Percentiles rank a stretch among this genome's conserved stretches.
These are phyloP conservation scores for Taiozyma sp. DNA, from an alignment of 1,139 yeast species.

Conservation along the genomic window DNA sequence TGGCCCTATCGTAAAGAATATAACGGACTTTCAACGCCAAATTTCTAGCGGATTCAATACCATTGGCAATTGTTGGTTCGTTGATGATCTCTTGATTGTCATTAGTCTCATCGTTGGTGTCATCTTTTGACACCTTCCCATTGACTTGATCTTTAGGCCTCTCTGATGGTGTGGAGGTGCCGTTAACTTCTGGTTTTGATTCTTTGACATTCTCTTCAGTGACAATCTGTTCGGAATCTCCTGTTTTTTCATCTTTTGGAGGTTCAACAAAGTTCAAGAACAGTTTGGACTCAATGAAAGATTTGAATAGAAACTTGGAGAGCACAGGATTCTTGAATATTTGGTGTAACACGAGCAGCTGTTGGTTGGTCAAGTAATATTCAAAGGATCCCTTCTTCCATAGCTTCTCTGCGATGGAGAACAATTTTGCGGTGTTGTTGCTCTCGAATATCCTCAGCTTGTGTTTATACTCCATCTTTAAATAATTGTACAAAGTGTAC, in stretches of 20 bases:
- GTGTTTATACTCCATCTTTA: neutral
- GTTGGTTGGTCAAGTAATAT: slow-evolving; percentile 58
- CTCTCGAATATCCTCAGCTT: slow-evolving; percentile 15
- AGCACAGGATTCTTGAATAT: slow-evolving; percentile 30
- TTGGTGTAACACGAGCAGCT: slow-evolving; percentile 46
- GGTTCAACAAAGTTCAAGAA: slow-evolving; percentile 13
- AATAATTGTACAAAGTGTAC: neutral
- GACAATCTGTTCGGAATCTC: neutral
- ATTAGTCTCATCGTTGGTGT: slow-evolving; percentile 11
- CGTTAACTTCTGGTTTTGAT: neutral
- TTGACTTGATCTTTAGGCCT: neutral
- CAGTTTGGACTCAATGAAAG: slow-evolving; percentile 14
- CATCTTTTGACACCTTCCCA: neutral
- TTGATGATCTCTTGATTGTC: slow-evolving; percentile 25
- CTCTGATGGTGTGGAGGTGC: neutral
- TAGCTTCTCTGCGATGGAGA: slow-evolving; percentile 36
- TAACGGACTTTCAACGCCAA: slow-evolving; percentile 64
- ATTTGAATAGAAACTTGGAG: slow-evolving; percentile 9
- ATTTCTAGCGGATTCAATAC: slow-evolving; percentile 47
- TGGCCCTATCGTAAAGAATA: slow-evolving; percentile 70
- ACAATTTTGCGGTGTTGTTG: slow-evolving; percentile 18
- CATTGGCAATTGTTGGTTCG: slow-evolving; percentile 35
- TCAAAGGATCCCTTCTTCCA: slow-evolving; percentile 47
- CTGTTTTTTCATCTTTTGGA: slow-evolving; percentile 1
- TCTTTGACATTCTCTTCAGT: neutral